Evolutionary conservation across 2,329 filamentous ascomycete species (phyloP).

Genomic region (Cladosporium cucumerinum): DNA sequence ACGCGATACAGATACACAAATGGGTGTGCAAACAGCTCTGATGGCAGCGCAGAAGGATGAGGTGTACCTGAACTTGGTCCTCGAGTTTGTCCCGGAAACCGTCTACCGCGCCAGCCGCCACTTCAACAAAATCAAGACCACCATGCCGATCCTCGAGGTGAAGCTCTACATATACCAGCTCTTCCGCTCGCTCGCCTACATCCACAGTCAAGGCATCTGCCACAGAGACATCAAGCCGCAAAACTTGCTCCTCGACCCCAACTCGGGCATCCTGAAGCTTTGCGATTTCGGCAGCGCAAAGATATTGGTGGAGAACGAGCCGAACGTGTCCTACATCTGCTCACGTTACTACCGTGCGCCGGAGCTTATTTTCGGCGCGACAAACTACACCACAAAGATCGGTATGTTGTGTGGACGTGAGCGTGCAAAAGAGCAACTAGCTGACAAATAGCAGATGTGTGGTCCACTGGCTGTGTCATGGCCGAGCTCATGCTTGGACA

Average conservation of each 20-base stretch:
- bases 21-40: conserved; percentile 38
- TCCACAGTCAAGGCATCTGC: conserved; percentile 98
- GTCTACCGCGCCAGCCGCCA: conserved; percentile 97
- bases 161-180: conserved; percentile 99
- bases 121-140: conserved; percentile 99
- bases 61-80: conserved; percentile 96
- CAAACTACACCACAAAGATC: conserved; percentile 99
- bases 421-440: not conserved
- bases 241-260: conserved; percentile 89
- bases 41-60: conserved; percentile 66
- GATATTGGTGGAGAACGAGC: conserved; percentile 97
- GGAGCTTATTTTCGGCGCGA: conserved; percentile 96
- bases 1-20: conserved; percentile 36
- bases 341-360: conserved; percentile 98
- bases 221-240: conserved; percentile 99
- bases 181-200: conserved; percentile 96
- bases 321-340: conserved; percentile 99
- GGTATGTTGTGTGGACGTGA: conserved; percentile 57
- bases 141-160: conserved; percentile 97
- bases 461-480: conserved; percentile 99
- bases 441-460: conserved; percentile 69
- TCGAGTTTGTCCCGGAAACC: conserved; percentile 97
- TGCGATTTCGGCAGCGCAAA: conserved; percentile 99
- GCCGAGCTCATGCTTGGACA: conserved; percentile 98
- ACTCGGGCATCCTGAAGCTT: conserved; percentile 87